phyloP scores from a whole-genome alignment of 2,329 filamentous ascomycete species.

The Lithohypha guttulata region DNA sequence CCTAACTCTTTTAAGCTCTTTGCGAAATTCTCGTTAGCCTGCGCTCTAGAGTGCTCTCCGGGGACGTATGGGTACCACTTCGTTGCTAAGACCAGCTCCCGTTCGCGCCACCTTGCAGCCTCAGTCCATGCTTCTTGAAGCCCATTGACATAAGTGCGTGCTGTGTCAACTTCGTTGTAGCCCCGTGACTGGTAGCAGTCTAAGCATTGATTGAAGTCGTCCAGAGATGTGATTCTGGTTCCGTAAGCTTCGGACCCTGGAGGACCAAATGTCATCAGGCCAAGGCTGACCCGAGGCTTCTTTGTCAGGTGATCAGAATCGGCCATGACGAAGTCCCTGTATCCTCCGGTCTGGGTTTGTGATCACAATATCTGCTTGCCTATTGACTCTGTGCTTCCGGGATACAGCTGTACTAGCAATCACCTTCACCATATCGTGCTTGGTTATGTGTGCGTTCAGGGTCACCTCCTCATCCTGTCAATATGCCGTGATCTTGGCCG shows the following conservation, averaged over 20 bases:
- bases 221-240: constrained; percentile 59
- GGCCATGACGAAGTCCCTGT: too few species aligned
- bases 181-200: constrained; percentile 67
- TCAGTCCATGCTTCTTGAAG: constrained; percentile 70
- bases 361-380: too few species aligned
- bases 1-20: constrained; percentile 41
- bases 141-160: constrained; percentile 59
- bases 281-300: constrained; percentile 65
- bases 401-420: too few species aligned
- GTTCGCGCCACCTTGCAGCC: constrained; percentile 65
- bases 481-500: too few species aligned
- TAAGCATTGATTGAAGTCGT: constrained; percentile 58
- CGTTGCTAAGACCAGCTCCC: constrained; percentile 66
- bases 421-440: too few species aligned
- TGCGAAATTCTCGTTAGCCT: constrained; percentile 55
- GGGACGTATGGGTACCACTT: constrained; percentile 58
- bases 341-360: too few species aligned
- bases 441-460: too few species aligned
- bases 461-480: too few species aligned
- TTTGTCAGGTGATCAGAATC: too few species aligned
- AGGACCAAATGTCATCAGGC: constrained; percentile 76
- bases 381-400: too few species aligned
- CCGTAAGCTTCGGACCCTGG: constrained; percentile 43
- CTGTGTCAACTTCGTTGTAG: constrained; percentile 79
- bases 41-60: constrained; percentile 52